These are phyloP conservation scores for Leucosporidium scottii DNA, from an alignment of 768 basidiomycete genomes.

Conservation along the genomic window DNA sequence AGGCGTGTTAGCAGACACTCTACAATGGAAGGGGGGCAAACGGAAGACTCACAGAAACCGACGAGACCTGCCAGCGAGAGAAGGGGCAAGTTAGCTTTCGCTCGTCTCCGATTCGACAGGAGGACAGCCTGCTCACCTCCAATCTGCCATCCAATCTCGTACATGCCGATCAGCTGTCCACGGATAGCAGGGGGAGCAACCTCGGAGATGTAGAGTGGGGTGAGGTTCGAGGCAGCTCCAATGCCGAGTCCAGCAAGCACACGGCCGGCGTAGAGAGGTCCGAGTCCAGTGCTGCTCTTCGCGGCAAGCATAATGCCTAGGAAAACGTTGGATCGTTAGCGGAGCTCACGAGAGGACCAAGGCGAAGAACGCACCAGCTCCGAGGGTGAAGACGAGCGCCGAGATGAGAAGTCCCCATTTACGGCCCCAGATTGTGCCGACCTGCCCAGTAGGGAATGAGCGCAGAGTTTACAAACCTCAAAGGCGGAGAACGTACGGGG, in stretches of 20 bases:
- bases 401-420: conserved; percentile 49
- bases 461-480: too few species aligned
- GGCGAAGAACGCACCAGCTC: conserved; percentile 37
- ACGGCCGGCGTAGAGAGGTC: conserved; percentile 47
- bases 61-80: conserved; percentile 43
- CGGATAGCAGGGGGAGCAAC: conserved; percentile 43
- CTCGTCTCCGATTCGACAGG: too few species aligned
- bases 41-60: conserved; percentile 39
- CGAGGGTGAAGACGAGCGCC: conserved; percentile 53
- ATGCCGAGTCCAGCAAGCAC: conserved; percentile 46
- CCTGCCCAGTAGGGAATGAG: neutral
- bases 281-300: conserved; percentile 32
- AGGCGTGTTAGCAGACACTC: too few species aligned
- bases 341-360: neutral
- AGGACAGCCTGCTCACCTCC: conserved; percentile 37
- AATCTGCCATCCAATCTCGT: conserved; percentile 50
- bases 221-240: conserved; percentile 38
- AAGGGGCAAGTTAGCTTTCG: too few species aligned
- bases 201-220: conserved; percentile 51
- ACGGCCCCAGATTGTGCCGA: conserved; percentile 56
- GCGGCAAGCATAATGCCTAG: conserved; percentile 30
- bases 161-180: conserved; percentile 49
- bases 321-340: neutral
- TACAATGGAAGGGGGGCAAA: too few species aligned
- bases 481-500: conserved; percentile 34